Base-by-base conservation (phyloP, 192 early-diverging fungal genomes). In the Rhizophlyctis rosea region DNA sequence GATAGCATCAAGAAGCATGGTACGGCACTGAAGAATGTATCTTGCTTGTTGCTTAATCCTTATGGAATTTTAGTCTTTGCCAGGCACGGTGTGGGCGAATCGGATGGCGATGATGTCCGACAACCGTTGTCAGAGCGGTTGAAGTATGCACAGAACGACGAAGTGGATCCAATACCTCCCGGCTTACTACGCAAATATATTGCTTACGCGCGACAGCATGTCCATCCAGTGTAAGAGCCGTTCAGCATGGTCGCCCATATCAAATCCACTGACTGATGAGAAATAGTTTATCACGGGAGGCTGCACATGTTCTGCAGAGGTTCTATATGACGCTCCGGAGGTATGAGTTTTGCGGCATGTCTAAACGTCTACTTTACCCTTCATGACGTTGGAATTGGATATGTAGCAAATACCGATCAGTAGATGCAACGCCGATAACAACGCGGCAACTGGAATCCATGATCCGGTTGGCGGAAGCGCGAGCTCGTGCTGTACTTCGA, bases 371-470 rank as follows among this genome's bases (percentile, higher is more conserved):
- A n/a, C n/a, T n/a, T n/a, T n/a, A n/a, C n/a, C n/a, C n/a, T n/a
- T n/a, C n/a, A n/a, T n/a, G n/a, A n/a, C n/a, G n/a, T n/a, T n/a
- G n/a, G n/a, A n/a, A n/a, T n/a, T n/a, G n/a, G n/a, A n/a, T n/a
- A n/a, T n/a, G n/a, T 35, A 72, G 70, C 49, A 80, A 71, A 54
- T 82, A 88, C 70, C 84, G 82, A 2, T 76, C 77, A 18, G 69
- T 83, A 2, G 86, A 87, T 68, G 83, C 83, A 52, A 89, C 84
- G 11, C 81, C 87, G 0, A 91, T 93, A 44, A 93, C 91, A 4
- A 90, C 89, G 0, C 70, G 89, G 24, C 90, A 93, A 65, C 74
- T 93, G 1, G 91, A 93, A 68, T 89, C 90, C 7, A 74, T 91
- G 72, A 82, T 91, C 30, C 71, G 86, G 14, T 68, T 91, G 62